A percentile compares a stretch with the other conserved stretches of the same genome.
These are phyloP conservation scores for Guadua angustifolia DNA, from an alignment of 176 grass and related monocot genomes.

Conservation along the genomic window DNA sequence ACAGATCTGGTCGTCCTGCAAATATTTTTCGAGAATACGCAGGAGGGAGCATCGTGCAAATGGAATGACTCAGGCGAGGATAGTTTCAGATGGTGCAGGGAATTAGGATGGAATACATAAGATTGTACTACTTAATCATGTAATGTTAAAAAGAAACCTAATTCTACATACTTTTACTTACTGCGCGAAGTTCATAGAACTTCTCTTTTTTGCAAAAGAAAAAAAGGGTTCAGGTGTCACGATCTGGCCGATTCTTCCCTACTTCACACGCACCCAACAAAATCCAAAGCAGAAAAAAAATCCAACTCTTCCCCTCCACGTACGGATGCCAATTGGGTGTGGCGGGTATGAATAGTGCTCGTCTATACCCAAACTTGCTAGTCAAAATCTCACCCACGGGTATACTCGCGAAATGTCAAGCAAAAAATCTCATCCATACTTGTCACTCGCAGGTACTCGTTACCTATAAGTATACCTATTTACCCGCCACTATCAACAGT, in stretches of 20 bases:
- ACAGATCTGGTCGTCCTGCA: background rate
- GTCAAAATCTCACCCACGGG: no score
- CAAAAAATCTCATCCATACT: no score
- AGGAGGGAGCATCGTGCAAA: background rate
- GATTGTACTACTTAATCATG: background rate
- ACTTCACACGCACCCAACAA: slow-evolving; percentile 1
- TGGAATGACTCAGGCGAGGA: background rate
- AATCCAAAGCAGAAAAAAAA: slow-evolving; percentile 21
- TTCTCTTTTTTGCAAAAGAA: background rate
- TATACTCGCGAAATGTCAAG: no score
- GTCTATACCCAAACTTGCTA: no score
- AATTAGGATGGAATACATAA: background rate
- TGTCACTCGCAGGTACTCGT: no score
- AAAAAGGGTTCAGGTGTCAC: background rate
- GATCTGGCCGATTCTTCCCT: background rate
- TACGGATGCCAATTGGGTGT: no score
- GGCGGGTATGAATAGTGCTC: no score
- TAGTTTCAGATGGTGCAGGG: background rate
- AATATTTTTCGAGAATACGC: background rate
- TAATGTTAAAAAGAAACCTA: background rate
- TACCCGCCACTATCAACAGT: no score
- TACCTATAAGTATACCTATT: no score
- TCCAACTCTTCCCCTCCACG: slow-evolving; percentile 16
- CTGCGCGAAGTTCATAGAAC: background rate
- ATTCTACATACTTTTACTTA: background rate